Conservation (phyloP, 768 basidiomycete species). For the Naganishia onofrii region DNA sequence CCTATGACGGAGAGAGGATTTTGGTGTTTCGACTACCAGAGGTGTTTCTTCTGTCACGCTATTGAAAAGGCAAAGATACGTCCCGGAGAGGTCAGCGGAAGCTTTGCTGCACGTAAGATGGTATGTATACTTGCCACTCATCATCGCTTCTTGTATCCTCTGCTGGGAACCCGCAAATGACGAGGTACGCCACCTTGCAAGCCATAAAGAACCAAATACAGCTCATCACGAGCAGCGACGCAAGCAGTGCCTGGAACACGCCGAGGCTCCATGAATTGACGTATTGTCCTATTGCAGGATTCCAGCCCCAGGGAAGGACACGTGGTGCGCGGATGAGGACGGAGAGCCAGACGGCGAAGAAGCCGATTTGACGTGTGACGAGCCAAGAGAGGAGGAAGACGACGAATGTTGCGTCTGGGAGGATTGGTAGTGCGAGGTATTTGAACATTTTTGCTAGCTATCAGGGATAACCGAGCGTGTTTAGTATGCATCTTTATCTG, state of each 20-base stretch:
- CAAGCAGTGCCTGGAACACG: conserved; percentile 56
- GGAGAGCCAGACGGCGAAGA: conserved; percentile 68
- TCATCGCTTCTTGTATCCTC: conserved; percentile 78
- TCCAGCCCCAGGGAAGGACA: conserved; percentile 62
- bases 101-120: neutral
- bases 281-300: conserved; percentile 61
- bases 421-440: conserved; percentile 66
- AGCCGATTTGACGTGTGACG: conserved; percentile 79
- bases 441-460: conserved; percentile 91
- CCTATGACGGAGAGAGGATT: neutral
- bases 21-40: neutral
- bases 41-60: neutral
- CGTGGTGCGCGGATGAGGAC: conserved; percentile 58
- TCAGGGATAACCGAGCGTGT: neutral
- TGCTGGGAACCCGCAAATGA: conserved; percentile 70
- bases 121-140: conserved; percentile 34
- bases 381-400: conserved; percentile 87
- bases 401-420: conserved; percentile 73
- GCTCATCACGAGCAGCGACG: conserved; percentile 54
- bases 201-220: conserved; percentile 87
- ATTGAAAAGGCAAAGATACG: neutral
- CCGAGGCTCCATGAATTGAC: conserved; percentile 56
- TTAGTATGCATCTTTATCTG: neutral
- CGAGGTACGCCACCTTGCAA: conserved; percentile 74
- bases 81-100: neutral